phyloP scores from a whole-genome alignment of 1,284 basidiomycete species.

The Microbotryum violaceum region DNA sequence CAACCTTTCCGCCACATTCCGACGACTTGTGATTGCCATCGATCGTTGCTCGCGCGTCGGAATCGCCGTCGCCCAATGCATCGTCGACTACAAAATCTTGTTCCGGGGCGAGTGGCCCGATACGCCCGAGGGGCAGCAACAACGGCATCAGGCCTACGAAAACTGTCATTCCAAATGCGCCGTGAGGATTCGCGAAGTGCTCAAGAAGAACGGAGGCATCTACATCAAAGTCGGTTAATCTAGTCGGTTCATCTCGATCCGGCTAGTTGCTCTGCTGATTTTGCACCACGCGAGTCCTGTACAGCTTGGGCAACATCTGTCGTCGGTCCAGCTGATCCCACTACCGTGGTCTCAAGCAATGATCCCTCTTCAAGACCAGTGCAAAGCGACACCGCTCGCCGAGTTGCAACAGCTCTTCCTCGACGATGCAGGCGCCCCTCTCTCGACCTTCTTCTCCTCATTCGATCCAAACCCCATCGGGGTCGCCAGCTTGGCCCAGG shows the following conservation, averaged over 20 bases:
- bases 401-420: constrained; percentile 62
- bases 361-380: constrained; percentile 55
- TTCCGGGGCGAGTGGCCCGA: constrained; percentile 47
- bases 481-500: constrained; percentile 87
- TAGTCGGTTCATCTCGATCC: not conserved
- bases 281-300: not conserved
- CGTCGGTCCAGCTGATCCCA: constrained; percentile 61
- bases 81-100: constrained; percentile 78
- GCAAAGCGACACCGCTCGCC: constrained; percentile 65
- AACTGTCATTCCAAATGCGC: constrained; percentile 60
- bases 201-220: constrained; percentile 83
- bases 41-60: constrained; percentile 54
- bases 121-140: constrained; percentile 15
- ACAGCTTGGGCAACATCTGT: constrained; percentile 70
- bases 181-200: constrained; percentile 61
- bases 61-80: constrained; percentile 47
- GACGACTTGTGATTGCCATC: constrained; percentile 44
- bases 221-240: constrained; percentile 67
- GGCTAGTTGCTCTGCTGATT: not conserved
- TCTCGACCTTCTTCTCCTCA: constrained; percentile 50
- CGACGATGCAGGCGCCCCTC: constrained; percentile 56
- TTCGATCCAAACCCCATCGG: constrained; percentile 89
- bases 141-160: constrained; percentile 51
- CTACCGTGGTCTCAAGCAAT: constrained; percentile 46
- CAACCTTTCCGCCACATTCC: constrained; percentile 43